Evolutionary conservation across 75 land plant species (phyloP), one percentile per base, ranked within the genome.

Genomic region (Sequoiadendron giganteum): DNA sequence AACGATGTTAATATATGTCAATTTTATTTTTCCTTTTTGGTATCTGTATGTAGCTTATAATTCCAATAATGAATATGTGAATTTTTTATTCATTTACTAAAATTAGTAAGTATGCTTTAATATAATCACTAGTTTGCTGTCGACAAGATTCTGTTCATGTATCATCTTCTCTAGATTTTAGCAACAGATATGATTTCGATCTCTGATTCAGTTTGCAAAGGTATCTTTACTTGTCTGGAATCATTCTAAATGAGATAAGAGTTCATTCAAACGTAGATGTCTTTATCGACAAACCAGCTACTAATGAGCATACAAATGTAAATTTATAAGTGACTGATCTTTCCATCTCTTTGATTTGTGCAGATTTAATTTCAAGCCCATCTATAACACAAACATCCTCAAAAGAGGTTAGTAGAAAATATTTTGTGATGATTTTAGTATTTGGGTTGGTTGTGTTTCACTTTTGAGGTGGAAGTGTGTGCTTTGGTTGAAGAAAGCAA

Each of bases 291-390:
- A 28, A 82, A 82, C 14, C 34, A 45, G 25, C 49, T 47, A 28
- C 1, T 65, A 65, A 25, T 82, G 84, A 45, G 45, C 10, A 45
- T 47, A 47, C 28, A 32, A 25, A 45, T 82, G 43, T 4, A 14
- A 82, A 13, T 82, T 32, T 47, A 47, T 43, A 80, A 40, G 45
- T 82, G 47, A 82, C 49, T 82, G 84, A 82, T n/a, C 34, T 45
- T 82, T n/a, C 38, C 38, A 34, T 75, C 28, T 28, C 15, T 47
- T 85, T 55, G 18, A 34, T 58, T 56, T 85, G 14, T 84, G 90
- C 91, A 90, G 91, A 89, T 85, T 88, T 72, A 76, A 48, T 84
- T 28, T 89, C 86, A 55, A 90, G 86, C 82, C 88, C 89, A 30
- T 89, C 92, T 38, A 43, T 82, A 48, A 83, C 88, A 56, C 86